Base-by-base conservation (phyloP, 2,329 filamentous ascomycete species). In the Diaporthe batatas region DNA sequence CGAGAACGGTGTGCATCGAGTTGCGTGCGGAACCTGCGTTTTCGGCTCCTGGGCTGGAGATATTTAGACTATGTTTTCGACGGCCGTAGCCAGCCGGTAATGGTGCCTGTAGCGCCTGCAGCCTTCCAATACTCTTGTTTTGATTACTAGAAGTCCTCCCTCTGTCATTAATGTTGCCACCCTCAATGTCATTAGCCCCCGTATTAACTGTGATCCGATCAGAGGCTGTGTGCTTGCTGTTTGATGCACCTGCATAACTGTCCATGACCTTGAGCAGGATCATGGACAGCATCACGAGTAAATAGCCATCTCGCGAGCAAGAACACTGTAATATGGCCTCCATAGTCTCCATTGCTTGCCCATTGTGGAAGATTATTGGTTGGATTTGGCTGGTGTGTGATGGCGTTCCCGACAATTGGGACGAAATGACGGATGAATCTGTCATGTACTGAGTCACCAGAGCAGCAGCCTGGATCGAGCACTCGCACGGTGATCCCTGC, bases 231-330 rank as follows among this genome's bases (percentile, higher is more conserved):
- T 49, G 44, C 44, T 49, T 49, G 44, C n/a, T 49, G n/a, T 49
- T 49, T 49, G 44, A 49, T 8, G 44, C 44, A 18, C n/a, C 44
- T 21, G 44, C 44, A 49, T 49, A 49, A 49, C 18, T 49, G 44
- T 49, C 44, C 44, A 49, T 49, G 44, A 49, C 44, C 44, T 49
- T 49, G 44, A 49, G 44, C 44, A 49, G 44, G 44, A 49, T 49
- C 44, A 49, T 49, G 8, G 12, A 49, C 44, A 49, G 44, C 44
- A 49, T 49, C 16, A 49, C 44, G 44, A 49, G 44, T 21, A 49
- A n/a, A n/a, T 49, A 49, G 16, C 18, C 3, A 49, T 49, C 44
- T n/a, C 44, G 44, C 21, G 44, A 49, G 21, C 44, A 49, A 49
- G 44, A 49, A 21, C 44, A 49, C n/a, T n/a, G 44, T n/a, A 49